A percentile compares a stretch with the other conserved stretches of the same genome.
phyloP scores from a whole-genome alignment of 768 basidiomycete genomes.

The Russula olivacea region DNA sequence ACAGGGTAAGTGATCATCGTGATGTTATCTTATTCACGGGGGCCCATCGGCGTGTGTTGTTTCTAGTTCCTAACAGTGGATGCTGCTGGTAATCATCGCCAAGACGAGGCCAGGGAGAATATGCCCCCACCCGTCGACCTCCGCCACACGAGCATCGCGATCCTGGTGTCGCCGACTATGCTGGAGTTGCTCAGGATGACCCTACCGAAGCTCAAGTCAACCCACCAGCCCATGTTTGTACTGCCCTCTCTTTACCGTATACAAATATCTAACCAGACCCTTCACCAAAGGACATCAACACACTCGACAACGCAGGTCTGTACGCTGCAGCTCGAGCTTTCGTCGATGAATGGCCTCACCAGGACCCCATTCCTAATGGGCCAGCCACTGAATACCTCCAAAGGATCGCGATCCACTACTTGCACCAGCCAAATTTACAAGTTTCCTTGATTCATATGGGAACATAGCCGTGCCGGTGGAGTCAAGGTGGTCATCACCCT shows the following conservation, averaged over 20 bases:
- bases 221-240: not conserved
- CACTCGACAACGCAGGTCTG: not conserved
- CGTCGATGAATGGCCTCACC: not conserved
- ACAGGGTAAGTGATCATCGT: not conserved
- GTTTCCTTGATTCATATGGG: not conserved
- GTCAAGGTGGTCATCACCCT: not conserved
- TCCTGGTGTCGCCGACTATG: not conserved
- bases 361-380: not conserved
- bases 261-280: not conserved
- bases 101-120: too few species aligned
- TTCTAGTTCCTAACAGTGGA: not conserved
- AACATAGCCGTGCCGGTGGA: not conserved
- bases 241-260: not conserved
- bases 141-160: not conserved
- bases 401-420: not conserved
- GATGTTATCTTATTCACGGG: not conserved
- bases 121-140: not conserved
- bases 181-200: not conserved
- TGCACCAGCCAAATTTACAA: not conserved
- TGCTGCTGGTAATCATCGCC: too few species aligned
- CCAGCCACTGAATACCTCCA: not conserved
- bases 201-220: not conserved
- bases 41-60: not conserved
- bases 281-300: not conserved
- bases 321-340: not conserved